Evolutionary conservation across 106 monocot species (phyloP).

Genomic region (Alisma plantagoaquatica): DNA sequence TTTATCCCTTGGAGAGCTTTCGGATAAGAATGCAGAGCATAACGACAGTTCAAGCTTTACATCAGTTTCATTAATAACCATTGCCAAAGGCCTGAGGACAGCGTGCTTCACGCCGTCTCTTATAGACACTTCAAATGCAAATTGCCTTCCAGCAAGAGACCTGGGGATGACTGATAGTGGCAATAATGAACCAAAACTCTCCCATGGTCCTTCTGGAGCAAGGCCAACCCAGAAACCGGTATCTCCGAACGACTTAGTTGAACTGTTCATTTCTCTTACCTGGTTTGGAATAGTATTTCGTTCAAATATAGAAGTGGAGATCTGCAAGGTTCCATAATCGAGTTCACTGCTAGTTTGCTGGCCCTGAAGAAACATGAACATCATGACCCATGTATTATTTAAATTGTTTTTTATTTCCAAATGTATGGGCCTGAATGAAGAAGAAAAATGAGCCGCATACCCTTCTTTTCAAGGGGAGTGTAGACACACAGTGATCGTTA

Average conservation of each 20-base stretch:
- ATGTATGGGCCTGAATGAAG: not conserved
- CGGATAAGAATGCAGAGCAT: constrained; percentile 33
- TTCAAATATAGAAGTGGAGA: constrained; percentile 68
- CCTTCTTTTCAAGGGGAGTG: constrained; percentile 53
- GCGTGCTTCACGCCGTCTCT: constrained; percentile 77
- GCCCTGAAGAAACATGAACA: constrained; percentile 19
- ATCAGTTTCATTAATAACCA: constrained; percentile 66
- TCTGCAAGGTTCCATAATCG: constrained; percentile 40
- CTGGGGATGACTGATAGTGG: constrained; percentile 63
- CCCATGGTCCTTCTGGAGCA: constrained; percentile 75
- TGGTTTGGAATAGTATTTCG: constrained; percentile 28
- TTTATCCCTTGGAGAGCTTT: constrained; percentile 6
- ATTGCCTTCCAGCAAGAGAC: constrained; percentile 41
- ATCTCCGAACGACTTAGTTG: constrained; percentile 12
- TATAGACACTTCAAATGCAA: constrained; percentile 79
- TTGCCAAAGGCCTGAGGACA: constrained; percentile 61
- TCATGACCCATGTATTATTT: not conserved
- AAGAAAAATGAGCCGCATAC: constrained; percentile 23
- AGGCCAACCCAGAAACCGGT: constrained; percentile 71
- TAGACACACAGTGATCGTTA: constrained; percentile 28
- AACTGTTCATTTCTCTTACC: constrained; percentile 16
- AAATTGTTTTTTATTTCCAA: not conserved
- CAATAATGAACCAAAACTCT: constrained; percentile 57
- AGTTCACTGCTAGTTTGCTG: constrained; percentile 22
- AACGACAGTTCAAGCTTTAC: constrained; percentile 68